Percentiles rank a stretch among this genome's conserved stretches.
These are phyloP conservation scores for Sporisorium scitamineum DNA, from an alignment of 1,284 basidiomycete genomes.

Conservation along the genomic window DNA sequence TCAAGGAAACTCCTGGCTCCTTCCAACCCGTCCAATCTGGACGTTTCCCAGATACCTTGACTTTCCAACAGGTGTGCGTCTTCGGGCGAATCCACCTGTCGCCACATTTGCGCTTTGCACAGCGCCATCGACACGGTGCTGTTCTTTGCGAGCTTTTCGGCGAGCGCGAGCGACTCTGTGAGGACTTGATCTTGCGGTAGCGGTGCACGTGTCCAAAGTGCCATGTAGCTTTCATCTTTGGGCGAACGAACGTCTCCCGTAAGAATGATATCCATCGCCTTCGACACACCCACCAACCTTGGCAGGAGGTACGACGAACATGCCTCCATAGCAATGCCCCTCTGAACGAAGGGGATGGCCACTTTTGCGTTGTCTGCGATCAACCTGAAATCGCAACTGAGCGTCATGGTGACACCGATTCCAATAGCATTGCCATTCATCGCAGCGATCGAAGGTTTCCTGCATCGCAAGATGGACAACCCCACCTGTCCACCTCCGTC, in stretches of 20 bases:
- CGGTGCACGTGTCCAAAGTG: conserved; percentile 39
- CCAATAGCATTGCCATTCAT: conserved; percentile 63
- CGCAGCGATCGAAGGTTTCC: conserved; percentile 58
- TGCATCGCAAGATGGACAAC: conserved; percentile 48
- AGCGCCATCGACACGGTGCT: conserved; percentile 55
- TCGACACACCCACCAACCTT: conserved; percentile 47
- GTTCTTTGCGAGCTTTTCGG: conserved; percentile 50
- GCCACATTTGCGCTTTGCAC: conserved; percentile 56
- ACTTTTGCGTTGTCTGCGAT: conserved; percentile 52
- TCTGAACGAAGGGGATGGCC: conserved; percentile 57
- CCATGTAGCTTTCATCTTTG: conserved; percentile 23
- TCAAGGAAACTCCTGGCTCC: conserved; percentile 56
- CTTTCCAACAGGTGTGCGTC: conserved; percentile 55
- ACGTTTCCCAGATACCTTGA: conserved; percentile 50
- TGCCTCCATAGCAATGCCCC: conserved; percentile 61
- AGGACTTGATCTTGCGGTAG: conserved; percentile 45
- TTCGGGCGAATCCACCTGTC: conserved; percentile 45
- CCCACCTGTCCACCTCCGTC: conserved; percentile 54
- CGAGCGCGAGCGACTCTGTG: conserved; percentile 37
- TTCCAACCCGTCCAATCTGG: conserved; percentile 47
- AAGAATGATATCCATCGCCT: conserved; percentile 55
- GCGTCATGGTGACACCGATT: conserved; percentile 58
- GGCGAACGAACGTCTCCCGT: conserved; percentile 53
- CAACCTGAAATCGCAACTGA: conserved; percentile 49
- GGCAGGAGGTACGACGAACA: conserved; percentile 52